Conservation (phyloP, 2,329 filamentous ascomycete genomes). For the Emmonsia crescens region DNA sequence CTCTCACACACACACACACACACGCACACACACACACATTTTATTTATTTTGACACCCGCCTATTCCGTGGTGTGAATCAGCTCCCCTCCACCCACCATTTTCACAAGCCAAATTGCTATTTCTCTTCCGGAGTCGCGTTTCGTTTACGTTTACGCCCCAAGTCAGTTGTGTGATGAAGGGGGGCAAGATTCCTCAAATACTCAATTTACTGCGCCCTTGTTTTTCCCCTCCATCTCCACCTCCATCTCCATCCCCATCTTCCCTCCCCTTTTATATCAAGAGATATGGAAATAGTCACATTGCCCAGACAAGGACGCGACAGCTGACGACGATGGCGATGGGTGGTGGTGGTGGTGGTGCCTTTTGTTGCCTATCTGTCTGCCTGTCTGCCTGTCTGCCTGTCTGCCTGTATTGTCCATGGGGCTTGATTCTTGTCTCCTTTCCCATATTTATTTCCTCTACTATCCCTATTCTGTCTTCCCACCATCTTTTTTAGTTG, state of each 20-base stretch:
- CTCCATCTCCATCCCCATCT: background rate
- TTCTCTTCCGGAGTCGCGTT: background rate
- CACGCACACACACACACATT: no score
- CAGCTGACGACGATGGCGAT: background rate
- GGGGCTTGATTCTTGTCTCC: background rate
- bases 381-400: background rate
- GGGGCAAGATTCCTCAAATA: background rate
- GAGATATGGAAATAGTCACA: conserved; percentile 2
- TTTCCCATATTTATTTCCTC: no score
- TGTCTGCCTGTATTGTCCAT: background rate
- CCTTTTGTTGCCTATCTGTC: background rate
- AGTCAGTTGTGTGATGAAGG: background rate
- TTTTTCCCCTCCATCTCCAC: conserved; percentile 5
- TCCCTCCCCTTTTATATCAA: conserved; percentile 9
- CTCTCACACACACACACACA: no score
- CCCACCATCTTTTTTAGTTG: background rate
- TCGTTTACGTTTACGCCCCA: background rate
- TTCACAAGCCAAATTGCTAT: background rate
- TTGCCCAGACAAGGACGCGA: conserved; percentile 1
- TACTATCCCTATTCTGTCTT: background rate
- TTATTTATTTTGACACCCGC: background rate
- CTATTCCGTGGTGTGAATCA: background rate
- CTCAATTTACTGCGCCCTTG: background rate
- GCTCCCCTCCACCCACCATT: background rate
- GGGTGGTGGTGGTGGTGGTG: background rate